A percentile compares a stretch with the other conserved stretches of the same genome.
phyloP scores from a whole-genome alignment of 805 yeast species.

The Torulaspora gathmanii region DNA sequence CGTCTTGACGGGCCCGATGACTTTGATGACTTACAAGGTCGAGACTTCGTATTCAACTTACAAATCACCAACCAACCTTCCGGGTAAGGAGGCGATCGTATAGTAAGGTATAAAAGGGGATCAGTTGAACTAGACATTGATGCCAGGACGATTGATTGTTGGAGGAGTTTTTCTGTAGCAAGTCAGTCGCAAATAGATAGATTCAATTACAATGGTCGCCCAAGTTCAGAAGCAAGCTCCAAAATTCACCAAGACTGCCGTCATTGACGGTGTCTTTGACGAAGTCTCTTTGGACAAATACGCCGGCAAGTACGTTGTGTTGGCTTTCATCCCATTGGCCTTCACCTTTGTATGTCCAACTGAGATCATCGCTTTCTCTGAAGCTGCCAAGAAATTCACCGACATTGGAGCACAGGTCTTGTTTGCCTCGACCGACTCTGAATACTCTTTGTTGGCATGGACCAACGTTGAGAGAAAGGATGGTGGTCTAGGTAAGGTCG shows the following conservation, averaged over 20 bases:
- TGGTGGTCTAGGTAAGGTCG: slow-evolving; percentile 95
- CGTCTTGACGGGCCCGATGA: background rate
- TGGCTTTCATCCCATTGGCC: slow-evolving; percentile 97
- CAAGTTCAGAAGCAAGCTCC: slow-evolving; percentile 96
- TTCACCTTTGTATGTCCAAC: slow-evolving; percentile 99
- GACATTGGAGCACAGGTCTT: slow-evolving; percentile 83
- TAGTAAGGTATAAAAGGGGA: slow-evolving; percentile 14
- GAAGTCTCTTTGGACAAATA: slow-evolving; percentile 90
- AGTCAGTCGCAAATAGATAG: background rate
- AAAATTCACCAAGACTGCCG: slow-evolving; percentile 92
- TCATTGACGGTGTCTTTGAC: slow-evolving; percentile 92
- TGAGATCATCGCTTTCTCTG: slow-evolving; percentile 97
- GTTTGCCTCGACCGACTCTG: slow-evolving; percentile 98
- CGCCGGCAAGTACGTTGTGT: slow-evolving; percentile 96
- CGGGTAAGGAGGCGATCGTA: slow-evolving; percentile 8
- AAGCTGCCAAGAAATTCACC: slow-evolving; percentile 84
- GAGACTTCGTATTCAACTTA: slow-evolving; percentile 6
- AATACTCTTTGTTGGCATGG: slow-evolving; percentile 97
- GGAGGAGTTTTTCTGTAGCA: background rate
- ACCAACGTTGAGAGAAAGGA: slow-evolving; percentile 93
- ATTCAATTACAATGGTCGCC: slow-evolving; percentile 63
- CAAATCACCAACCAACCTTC: slow-evolving; percentile 7
- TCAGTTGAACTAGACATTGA: background rate
- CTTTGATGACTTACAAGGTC: slow-evolving; percentile 4
- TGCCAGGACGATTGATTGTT: background rate